Conservation (phyloP, 2,329 filamentous ascomycete species). For the Cyclaneusma minus region DNA sequence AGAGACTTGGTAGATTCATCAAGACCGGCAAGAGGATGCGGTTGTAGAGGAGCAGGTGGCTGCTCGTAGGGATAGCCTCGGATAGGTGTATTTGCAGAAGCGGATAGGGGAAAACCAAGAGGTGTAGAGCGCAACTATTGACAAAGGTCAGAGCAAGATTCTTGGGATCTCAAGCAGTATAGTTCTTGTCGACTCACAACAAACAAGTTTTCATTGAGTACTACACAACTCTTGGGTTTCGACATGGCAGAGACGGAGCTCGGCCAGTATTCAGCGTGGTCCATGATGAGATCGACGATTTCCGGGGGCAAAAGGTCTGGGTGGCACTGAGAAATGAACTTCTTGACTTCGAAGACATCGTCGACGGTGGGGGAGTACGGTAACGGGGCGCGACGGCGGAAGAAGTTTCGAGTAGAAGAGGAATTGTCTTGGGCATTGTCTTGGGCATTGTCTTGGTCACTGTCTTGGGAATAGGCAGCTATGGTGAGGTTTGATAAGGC, state of each 20-base stretch:
- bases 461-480: too few species aligned
- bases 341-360: constrained; percentile 34
- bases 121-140: constrained; percentile 16
- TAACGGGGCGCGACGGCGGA: too few species aligned
- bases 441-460: too few species aligned
- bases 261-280: constrained; percentile 48
- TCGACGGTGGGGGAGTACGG: constrained; percentile 26
- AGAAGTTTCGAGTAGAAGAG: too few species aligned
- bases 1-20: constrained; percentile 4
- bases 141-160: too few species aligned
- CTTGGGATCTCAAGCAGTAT: background rate
- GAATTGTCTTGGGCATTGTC: too few species aligned
- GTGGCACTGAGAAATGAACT: too few species aligned
- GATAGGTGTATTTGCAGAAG: constrained; percentile 4
- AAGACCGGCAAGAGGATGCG: constrained; percentile 7
- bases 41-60: constrained; percentile 3
- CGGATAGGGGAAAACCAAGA: too few species aligned
- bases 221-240: constrained; percentile 2
- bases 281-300: constrained; percentile 37
- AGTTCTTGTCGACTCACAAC: constrained; percentile 21
- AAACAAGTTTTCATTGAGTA: constrained; percentile 21
- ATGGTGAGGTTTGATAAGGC: too few species aligned
- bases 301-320: constrained; percentile 43
- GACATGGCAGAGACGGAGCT: constrained; percentile 21
- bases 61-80: constrained; percentile 2